Percentiles rank a stretch among this genome's conserved stretches.
phyloP scores from a whole-genome alignment of 352 stramenopile species.

The Elongisporangium undulatum region DNA sequence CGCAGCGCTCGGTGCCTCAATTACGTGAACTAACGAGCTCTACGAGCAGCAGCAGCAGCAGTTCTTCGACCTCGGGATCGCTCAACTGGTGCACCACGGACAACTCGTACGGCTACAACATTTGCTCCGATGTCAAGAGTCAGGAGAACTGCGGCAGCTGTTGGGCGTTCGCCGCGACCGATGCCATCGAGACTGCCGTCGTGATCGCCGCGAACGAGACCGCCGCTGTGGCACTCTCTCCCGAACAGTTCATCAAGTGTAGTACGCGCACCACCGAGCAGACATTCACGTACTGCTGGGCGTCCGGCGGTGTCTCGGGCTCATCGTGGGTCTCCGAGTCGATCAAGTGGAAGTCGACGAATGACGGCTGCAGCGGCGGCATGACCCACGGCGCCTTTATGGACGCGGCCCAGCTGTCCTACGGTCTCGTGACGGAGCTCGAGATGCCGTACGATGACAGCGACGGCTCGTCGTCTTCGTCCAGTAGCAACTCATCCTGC shows the following conservation, averaged over 20 bases:
- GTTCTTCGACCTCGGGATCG: conserved; percentile 16
- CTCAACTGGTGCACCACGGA: conserved; percentile 72
- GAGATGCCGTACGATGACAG: conserved; percentile 71
- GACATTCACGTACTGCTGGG: conserved; percentile 79
- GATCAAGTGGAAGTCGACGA: conserved; percentile 75
- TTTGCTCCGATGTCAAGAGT: conserved; percentile 77
- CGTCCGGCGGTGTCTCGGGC: conserved; percentile 28
- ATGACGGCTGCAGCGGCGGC: conserved; percentile 72
- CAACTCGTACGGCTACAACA: conserved; percentile 58
- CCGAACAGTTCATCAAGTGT: conserved; percentile 76
- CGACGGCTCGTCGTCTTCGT: conserved; percentile 9
- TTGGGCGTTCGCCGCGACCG: conserved; percentile 72
- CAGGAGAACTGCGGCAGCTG: conserved; percentile 80
- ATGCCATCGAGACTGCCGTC: conserved; percentile 77
- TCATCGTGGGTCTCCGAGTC: conserved; percentile 50
- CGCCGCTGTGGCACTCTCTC: conserved; percentile 56
- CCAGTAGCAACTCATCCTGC: conserved; percentile 18
- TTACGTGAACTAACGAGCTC: conserved; percentile 17
- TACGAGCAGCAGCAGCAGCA: conserved; percentile 13
- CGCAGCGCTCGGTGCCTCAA: conserved; percentile 16
- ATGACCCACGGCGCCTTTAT: conserved; percentile 83
- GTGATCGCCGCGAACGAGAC: conserved; percentile 56
- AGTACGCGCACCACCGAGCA: conserved; percentile 59
- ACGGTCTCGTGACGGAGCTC: conserved; percentile 64
- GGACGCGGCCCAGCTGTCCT: conserved; percentile 53